These are phyloP conservation scores for Knoxdaviesia capensis DNA, from an alignment of 2,329 filamentous ascomycete genomes.

Conservation along the genomic window DNA sequence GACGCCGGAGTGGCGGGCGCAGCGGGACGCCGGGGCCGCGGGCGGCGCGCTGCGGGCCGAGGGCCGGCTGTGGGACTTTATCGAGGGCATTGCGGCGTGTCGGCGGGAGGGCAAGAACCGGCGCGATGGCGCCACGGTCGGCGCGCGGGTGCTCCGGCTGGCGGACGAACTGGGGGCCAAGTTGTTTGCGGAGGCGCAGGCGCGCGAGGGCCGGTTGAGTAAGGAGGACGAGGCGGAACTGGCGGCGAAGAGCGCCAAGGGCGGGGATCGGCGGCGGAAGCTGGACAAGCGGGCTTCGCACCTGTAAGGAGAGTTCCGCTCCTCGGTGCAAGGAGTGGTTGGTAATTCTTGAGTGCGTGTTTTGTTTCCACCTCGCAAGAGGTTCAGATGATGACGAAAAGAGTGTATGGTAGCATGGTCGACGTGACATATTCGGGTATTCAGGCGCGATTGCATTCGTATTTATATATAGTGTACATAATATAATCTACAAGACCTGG, in stretches of 20 bases:
- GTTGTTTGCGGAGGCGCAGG: slow-evolving; percentile 41
- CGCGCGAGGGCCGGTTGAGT: slow-evolving; percentile 21
- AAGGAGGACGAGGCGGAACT: slow-evolving; percentile 27
- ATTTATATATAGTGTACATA: no score
- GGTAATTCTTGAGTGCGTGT: no score
- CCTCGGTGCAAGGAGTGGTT: no score
- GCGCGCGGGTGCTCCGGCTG: slow-evolving; percentile 57
- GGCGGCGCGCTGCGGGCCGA: slow-evolving; percentile 44
- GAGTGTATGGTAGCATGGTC: no score
- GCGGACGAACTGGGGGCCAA: slow-evolving; percentile 52
- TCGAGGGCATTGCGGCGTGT: slow-evolving; percentile 64
- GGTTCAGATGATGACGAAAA: no score
- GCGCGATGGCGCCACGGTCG: slow-evolving; percentile 79
- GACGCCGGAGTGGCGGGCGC: slow-evolving; percentile 53
- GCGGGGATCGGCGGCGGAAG: slow-evolving; percentile 25
- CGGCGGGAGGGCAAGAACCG: slow-evolving; percentile 88
- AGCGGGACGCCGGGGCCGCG: slow-evolving; percentile 43
- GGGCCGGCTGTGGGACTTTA: slow-evolving; percentile 79
- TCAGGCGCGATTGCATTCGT: no score
- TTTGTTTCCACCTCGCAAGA: no score
- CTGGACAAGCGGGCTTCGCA: slow-evolving; percentile 18
- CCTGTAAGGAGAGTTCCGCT: slow-evolving; percentile 14
- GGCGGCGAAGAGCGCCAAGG: slow-evolving; percentile 18
- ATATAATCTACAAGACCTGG: no score
- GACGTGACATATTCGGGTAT: no score